Conservation (phyloP, 2,329 filamentous ascomycete genomes). For the Phyllosticta ampelicida region DNA sequence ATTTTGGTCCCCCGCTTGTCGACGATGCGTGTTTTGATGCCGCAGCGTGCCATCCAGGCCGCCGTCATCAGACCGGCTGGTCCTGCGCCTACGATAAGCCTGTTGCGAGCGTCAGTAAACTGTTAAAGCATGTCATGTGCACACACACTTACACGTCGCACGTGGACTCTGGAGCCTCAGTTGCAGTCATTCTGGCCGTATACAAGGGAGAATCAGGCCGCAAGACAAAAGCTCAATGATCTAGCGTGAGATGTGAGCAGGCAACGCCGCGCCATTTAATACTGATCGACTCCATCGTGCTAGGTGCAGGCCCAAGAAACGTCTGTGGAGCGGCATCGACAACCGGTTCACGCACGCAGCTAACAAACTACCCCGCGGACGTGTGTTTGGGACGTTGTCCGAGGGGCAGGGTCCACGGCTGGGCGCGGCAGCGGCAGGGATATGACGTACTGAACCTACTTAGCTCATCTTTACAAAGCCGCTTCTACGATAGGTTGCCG, state of each 20-base stretch:
- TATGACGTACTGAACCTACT: not conserved
- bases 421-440: not conserved
- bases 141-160: constrained; percentile 24
- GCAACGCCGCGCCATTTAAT: not conserved
- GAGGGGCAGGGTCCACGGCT: not conserved
- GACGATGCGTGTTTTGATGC: constrained; percentile 30
- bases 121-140: too few relatives aligned
- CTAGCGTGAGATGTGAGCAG: not conserved
- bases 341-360: not conserved
- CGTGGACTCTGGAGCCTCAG: constrained; percentile 19
- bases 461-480: not conserved
- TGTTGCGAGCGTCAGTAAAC: constrained; percentile 9
- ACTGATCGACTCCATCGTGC: not conserved
- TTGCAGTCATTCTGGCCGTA: constrained; percentile 16
- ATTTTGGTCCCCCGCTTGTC: constrained; percentile 33
- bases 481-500: not conserved
- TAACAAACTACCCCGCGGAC: not conserved
- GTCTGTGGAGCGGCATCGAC: not conserved
- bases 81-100: constrained; percentile 30
- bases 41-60: constrained; percentile 31
- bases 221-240: not conserved
- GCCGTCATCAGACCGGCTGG: constrained; percentile 32
- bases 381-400: not conserved
- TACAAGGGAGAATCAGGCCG: not conserved
- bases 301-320: not conserved